Base-by-base conservation (phyloP, 441 rosid species). In the Populus hybrid region DNA sequence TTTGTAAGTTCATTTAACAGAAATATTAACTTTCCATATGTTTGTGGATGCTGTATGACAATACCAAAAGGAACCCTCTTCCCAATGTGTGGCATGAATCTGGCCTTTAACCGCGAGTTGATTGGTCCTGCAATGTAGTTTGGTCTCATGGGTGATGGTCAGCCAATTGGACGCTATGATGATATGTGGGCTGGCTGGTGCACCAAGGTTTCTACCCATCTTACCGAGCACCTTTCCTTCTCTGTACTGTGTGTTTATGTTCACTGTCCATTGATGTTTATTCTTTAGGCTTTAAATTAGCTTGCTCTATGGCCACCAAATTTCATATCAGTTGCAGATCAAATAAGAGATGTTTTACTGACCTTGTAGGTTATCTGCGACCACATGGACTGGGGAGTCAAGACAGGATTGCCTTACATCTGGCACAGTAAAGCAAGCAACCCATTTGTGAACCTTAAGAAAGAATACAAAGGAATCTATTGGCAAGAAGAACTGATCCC, bases 101-200 rank as follows among this genome's bases (percentile, higher is more conserved):
- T 94, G 73, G 93, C 84, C 10, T 94, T 94, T 78, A 91, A 94
- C 91, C 96, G 97, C 73, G 97, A 94, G 63, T 84, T 91, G 73
- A 93, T 94, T 67, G 98, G 97, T 11, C 97, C 98, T 36, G 95
- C 90, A 66, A 91, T 94, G 97, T 94, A 94, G 88, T 94, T 93
- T 34, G 97, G 98, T 74, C 97, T 93, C 83, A 94, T 93, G 97
- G 97, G 98, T 9, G 97, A 94, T 79, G 97, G 98, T 77, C 98
- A 94, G 83, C 97, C 98, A 28, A 91, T 94, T 81, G 97, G 97
- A 50, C 96, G 97, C 9, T 91, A 94, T 9, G 97, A 94, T 69
- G 97, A 94, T 82, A 93, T 94, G 97, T 94, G 96, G 98, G 97
- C 94, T 77, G 97, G 98, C 65, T 94, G 98, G 97, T 92, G 98